Evolutionary conservation across 495 filamentous ascomycete species (phyloP).

Genomic region (Penicillium maclennaniae): DNA sequence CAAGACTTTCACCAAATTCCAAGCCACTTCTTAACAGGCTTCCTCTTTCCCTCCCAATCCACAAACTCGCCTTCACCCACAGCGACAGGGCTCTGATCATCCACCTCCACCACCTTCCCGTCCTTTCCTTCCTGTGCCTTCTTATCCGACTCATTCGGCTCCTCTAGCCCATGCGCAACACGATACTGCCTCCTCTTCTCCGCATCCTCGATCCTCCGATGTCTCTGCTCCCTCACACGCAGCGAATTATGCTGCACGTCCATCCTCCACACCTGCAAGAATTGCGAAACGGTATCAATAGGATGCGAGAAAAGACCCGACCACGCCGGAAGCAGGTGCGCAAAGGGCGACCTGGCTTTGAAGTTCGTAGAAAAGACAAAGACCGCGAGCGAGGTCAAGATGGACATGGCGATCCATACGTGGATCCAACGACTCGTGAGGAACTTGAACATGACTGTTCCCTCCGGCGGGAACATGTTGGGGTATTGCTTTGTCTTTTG

Average conservation of each 20-base stretch:
- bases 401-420: constrained; percentile 68
- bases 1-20: constrained; percentile 52
- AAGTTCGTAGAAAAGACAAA: constrained; percentile 70
- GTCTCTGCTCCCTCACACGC: constrained; percentile 61
- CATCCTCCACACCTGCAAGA: constrained; percentile 65
- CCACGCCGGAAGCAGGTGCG: constrained; percentile 63
- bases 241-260: constrained; percentile 60
- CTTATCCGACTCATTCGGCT: constrained; percentile 27
- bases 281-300: constrained; percentile 51
- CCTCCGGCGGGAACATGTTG: constrained; percentile 71
- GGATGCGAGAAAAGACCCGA: constrained; percentile 60
- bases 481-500: constrained; percentile 70
- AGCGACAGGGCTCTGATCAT: constrained; percentile 30
- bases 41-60: constrained; percentile 46
- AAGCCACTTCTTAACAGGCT: constrained; percentile 58
- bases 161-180: constrained; percentile 74
- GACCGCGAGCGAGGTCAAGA: constrained; percentile 61
- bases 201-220: constrained; percentile 68
- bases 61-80: constrained; percentile 24
- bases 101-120: constrained; percentile 19
- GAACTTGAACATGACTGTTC: constrained; percentile 72
- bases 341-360: constrained; percentile 63
- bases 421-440: constrained; percentile 69
- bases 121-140: constrained; percentile 6
- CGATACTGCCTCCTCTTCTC: constrained; percentile 74